Evolutionary conservation across 2,329 filamentous ascomycete species (phyloP).

Genomic region (Colletotrichum tanaceti): DNA sequence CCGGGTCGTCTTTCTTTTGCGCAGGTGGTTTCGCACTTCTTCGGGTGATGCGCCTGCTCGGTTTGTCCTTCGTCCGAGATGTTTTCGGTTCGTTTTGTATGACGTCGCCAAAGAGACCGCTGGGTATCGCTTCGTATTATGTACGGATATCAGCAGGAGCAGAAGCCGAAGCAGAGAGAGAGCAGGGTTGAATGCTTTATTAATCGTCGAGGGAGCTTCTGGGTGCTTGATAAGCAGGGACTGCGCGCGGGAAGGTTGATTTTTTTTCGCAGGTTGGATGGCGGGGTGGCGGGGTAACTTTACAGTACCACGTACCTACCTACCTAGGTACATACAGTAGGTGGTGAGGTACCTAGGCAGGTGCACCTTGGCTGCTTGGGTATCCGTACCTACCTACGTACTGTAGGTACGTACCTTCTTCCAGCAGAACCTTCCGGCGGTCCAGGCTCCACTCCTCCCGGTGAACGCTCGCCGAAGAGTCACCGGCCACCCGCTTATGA

Average conservation of each 20-base stretch:
- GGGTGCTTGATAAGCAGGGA: constrained; percentile 39
- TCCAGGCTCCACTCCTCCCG: constrained; percentile 1
- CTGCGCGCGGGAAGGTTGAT: constrained; percentile 5
- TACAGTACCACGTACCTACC: not conserved
- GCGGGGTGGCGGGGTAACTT: constrained; percentile 39
- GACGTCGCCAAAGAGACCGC: not conserved
- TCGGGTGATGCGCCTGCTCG: constrained; percentile 16
- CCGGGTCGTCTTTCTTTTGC: not conserved
- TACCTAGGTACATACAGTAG: too few species aligned
- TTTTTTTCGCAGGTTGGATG: constrained; percentile 36
- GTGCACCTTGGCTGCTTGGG: too few species aligned
- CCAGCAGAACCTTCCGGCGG: constrained; percentile 29
- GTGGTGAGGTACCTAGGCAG: too few species aligned
- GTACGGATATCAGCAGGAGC: constrained; percentile 5
- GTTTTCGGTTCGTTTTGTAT: not conserved
- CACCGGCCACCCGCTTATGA: not conserved
- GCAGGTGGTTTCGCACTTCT: constrained; percentile 1
- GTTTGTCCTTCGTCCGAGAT: not conserved
- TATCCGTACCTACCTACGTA: too few species aligned
- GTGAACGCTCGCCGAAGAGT: not conserved
- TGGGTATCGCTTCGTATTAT: constrained; percentile 25
- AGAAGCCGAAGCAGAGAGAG: not conserved
- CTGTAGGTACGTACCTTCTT: too few species aligned
- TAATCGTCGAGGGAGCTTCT: constrained; percentile 35
- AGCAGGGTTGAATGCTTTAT: constrained; percentile 17